Evolutionary conservation across 371 early-diverging fungal species (phyloP), one percentile per base, ranked within the genome.

Genomic region (Smittium mucronatum): DNA sequence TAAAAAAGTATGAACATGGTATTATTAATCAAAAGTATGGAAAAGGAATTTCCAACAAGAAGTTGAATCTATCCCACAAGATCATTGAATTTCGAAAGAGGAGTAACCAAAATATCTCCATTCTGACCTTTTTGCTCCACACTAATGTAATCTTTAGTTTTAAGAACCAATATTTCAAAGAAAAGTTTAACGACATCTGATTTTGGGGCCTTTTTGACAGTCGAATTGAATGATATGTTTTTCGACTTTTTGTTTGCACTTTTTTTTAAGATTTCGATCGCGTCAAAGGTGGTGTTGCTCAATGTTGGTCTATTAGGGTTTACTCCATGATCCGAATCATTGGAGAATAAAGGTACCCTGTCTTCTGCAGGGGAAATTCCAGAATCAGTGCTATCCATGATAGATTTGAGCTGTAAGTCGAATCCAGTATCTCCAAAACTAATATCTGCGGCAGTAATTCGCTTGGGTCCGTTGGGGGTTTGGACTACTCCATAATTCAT

Each of bases 121-220:
- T 83, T 96, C 32, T 95, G 76, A 68, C 82, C 80, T 5, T 80
- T 72, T 79, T 97, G 98, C 70, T 89, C 75, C 15, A 95, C 89
- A 64, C 88, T 82, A 64, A 97, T 76, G 79, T 91, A 83, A 72
- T 92, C 86, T 74, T 88, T 90, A 1, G 96, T 90, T 68, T 90
- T 87, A 64, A 97, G 81, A 11, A 95, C 89, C 63, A 97, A 80
- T 28, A 95, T 75, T 75, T 95, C 95, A 76, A 93, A 95, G 76
- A 97, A 97, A 64, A 91, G 76, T 70, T 87, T 83, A 47, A 89
- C 95, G 17, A 91, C 90, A 64, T 91, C 92, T 1, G 81, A 75
- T 30, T 85, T 75, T 70, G 75, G 75, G 5, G 74, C 80, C 2
- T 70, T 72, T 28, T 75, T 65, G 33, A 70, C 70, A 1, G 77